Base-by-base conservation (phyloP, 192 early-diverging fungal genomes). In the Glomus cerebriforme region DNA sequence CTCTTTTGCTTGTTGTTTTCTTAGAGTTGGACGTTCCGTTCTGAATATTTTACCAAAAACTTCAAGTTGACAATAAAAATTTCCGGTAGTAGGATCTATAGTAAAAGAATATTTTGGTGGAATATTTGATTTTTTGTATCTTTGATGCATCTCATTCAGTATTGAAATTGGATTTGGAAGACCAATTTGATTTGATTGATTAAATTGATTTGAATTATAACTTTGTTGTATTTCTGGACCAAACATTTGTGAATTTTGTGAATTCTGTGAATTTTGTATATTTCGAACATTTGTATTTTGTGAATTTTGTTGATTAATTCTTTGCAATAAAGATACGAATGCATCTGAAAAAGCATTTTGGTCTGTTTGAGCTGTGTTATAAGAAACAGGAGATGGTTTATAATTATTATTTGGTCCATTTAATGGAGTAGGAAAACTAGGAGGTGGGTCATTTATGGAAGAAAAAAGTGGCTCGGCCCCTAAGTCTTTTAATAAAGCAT, bases 401-500 rank as follows among this genome's bases (percentile, higher is more conserved):
- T 22, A 22, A 29, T 63, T 27, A 29, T 63, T 27, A 27, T 29
- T 63, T 12, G 6, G 24, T 63, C 26, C 62, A 29, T 13, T 7
- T 29, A 27, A 29, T 0, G 62, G 2, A 29, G 8, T 27, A 17
- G 24, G 13, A 31, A 22, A 15, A 29, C 24, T 9, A 1, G 62
- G 12, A 10, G 62, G 7, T 15, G 62, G 17, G 29, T 31, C 62
- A 12, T 26, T 64, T 12, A 15, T 15, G 13, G 27, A 64, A 31
- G 62, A 64, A n/a, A 68, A 68, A 68, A 68, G 66, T 39, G 66
- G 66, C n/a, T 68, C 66, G 1, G 66, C 66, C n/a, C 66, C 66
- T 39, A 68, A 68, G 39, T 39, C 35, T 68, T 68, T n/a, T 37
- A 68, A 68, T 22, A 68, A 7, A n/a, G 35, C 7, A 68, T 68